Evolutionary conservation across 148 eudicot species (phyloP).

Genomic region (Fagopyrum homotropicum): DNA sequence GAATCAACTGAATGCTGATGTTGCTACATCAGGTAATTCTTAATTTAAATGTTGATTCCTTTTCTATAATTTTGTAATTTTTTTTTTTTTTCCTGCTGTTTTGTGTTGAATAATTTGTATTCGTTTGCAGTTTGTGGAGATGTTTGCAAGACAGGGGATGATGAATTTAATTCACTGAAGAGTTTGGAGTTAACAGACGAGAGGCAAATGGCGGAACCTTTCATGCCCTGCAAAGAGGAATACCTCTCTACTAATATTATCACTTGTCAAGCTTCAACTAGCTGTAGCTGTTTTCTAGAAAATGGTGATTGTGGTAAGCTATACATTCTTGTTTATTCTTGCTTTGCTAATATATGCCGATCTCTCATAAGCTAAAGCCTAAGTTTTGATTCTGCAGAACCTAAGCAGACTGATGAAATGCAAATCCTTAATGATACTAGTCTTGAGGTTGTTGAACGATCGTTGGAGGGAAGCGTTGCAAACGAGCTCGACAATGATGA

Average conservation of each 20-base stretch:
- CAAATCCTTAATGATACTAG: not conserved
- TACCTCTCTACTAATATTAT: constrained; percentile 18
- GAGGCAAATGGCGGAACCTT: constrained; percentile 31
- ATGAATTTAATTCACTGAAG: constrained; percentile 40
- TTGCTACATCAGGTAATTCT: not conserved
- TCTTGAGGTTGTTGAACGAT: constrained; percentile 11
- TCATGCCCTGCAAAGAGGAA: constrained; percentile 25
- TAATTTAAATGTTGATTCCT: not conserved
- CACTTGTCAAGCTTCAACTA: constrained; percentile 22
- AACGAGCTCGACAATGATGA: constrained; percentile 55
- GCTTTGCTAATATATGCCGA: not conserved
- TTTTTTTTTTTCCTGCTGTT: not conserved
- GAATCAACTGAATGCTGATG: not conserved
- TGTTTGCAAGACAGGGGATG: constrained; percentile 17
- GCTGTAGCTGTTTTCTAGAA: constrained; percentile 15
- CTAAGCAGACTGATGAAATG: not conserved
- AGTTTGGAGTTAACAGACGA: constrained; percentile 28
- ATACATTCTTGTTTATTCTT: not conserved
- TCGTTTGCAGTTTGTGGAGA: constrained; percentile 24
- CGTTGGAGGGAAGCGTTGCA: constrained; percentile 55
- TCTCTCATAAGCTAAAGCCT: constrained; percentile 16
- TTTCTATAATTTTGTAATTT: not conserved
- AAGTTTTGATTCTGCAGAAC: not conserved
- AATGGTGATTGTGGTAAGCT: constrained; percentile 8
- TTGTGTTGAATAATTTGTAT: not conserved